Base-by-base conservation (phyloP, 2,329 filamentous ascomycete genomes). In the Colletotrichum echinochloae region DNA sequence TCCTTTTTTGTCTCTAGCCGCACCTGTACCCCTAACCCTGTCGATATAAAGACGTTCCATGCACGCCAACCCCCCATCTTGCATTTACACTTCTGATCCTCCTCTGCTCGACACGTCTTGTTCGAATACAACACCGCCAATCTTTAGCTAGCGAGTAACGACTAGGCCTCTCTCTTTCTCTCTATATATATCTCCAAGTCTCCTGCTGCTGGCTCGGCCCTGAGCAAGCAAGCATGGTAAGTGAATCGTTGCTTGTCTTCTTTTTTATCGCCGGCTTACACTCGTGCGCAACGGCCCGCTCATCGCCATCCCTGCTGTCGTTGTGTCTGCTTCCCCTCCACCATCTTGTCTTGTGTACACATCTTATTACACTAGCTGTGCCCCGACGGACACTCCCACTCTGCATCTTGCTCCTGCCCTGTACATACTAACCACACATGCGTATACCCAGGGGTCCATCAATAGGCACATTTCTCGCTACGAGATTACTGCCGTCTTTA, bases 401-500 rank as follows among this genome's bases (percentile, higher is more conserved):
- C 20, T 35, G 28, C 5, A 35, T 35, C 51, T 35, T 23, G 30
- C n/a, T n/a, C 16, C 11, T 54, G 51, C 20, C 30, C n/a, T 35
- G n/a, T 23, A 23, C 11, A n/a, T n/a, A 16, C 51, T 54, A 35
- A 54, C 51, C 51, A 37, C 5, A 16, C 20, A 23, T 54, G 30
- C 20, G 30, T 16, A 54, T 33, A n/a, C 18, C 12, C 30, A 69
- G 66, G 66, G 66, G 33, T 69, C 66, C 37, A 66, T 85, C 73
- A 86, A 85, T 76, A 83, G 81, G 72, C 81, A 85, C 65, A 85
- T 87, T 69, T 82, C 81, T 63, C 87, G 88, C 26, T 89, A 86
- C 79, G 89, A 90, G 77, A 82, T 87, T 62, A 90, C 88, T 1
- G 83, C 86, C 57, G 87, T 90, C 59, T 90, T 88, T 77, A 84